Evolutionary conservation across 176 grass and related monocot genomes (phyloP).

Genomic region (Panicum miliaceum): DNA sequence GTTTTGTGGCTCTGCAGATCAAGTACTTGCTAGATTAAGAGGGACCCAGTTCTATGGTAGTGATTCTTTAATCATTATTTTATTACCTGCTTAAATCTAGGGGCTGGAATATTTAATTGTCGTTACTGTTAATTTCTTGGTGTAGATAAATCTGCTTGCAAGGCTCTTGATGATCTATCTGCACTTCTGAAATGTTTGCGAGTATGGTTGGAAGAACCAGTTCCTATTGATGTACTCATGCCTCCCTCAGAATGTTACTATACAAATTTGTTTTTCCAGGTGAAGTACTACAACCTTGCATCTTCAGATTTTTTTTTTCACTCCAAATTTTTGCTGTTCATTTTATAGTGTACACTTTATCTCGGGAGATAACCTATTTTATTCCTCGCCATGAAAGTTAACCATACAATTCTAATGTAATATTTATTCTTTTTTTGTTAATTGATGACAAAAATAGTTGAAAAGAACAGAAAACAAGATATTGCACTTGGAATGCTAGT

Average conservation of each 20-base stretch:
- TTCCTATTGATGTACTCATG: slow-evolving; percentile 94
- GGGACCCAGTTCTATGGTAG: slow-evolving; percentile 82
- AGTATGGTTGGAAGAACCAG: slow-evolving; percentile 67
- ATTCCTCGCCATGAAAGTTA: neutral
- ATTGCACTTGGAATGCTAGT: neutral
- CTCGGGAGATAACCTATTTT: slow-evolving; percentile 22
- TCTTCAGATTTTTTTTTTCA: neutral
- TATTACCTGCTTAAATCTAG: slow-evolving; percentile 19
- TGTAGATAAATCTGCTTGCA: slow-evolving; percentile 85
- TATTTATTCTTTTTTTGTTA: neutral
- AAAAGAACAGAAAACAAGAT: neutral
- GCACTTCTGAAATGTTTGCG: slow-evolving; percentile 78
- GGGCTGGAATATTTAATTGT: slow-evolving; percentile 2
- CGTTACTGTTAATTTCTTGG: slow-evolving; percentile 21
- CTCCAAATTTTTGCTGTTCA: neutral
- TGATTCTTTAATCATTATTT: slow-evolving; percentile 40
- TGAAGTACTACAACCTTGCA: slow-evolving; percentile 30
- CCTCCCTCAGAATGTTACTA: slow-evolving; percentile 94
- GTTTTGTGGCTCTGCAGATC: slow-evolving; percentile 86
- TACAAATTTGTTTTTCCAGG: slow-evolving; percentile 88
- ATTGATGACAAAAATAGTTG: neutral
- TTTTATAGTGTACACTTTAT: neutral
- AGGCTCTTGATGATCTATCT: slow-evolving; percentile 90
- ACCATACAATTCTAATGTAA: slow-evolving; percentile 21
- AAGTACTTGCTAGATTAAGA: slow-evolving; percentile 94